These are phyloP conservation scores for Margaritispora aquatica DNA, from an alignment of 495 filamentous ascomycete genomes.

Conservation along the genomic window DNA sequence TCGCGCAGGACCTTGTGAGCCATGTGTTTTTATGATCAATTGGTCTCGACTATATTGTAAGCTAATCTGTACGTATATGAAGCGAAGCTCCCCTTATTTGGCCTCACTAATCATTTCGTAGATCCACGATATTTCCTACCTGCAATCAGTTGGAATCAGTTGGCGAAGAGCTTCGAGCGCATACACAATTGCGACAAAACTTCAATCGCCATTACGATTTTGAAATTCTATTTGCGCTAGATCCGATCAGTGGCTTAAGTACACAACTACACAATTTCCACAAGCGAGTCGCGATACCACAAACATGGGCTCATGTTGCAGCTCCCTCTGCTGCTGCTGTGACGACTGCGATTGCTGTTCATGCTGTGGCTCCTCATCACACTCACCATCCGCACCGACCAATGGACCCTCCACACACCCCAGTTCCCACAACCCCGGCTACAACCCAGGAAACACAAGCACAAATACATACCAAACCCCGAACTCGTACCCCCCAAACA, in stretches of 20 bases:
- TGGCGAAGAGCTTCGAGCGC: too few species aligned
- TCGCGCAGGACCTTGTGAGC: not conserved
- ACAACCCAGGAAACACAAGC: not conserved
- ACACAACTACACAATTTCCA: too few species aligned
- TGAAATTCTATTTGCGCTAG: not conserved
- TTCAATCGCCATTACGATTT: too few species aligned
- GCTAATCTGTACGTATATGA: too few species aligned
- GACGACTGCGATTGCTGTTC: not conserved
- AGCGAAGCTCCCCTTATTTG: not conserved
- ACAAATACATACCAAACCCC: not conserved
- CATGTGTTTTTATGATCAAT: not conserved
- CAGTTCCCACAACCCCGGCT: not conserved
- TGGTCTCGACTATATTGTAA: too few species aligned
- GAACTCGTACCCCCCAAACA: not conserved
- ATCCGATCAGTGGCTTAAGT: too few species aligned
- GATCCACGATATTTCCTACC: too few species aligned
- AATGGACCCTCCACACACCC: not conserved
- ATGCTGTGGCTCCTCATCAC: not conserved
- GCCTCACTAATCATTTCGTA: not conserved
- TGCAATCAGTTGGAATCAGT: too few species aligned
- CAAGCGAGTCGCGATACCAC: too few species aligned
- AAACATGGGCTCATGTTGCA: not conserved
- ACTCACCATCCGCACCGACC: not conserved
- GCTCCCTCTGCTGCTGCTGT: not conserved
- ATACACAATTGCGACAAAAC: too few species aligned